Base-by-base conservation (phyloP, 352 stramenopile species). In the Pythium oligandrum region DNA sequence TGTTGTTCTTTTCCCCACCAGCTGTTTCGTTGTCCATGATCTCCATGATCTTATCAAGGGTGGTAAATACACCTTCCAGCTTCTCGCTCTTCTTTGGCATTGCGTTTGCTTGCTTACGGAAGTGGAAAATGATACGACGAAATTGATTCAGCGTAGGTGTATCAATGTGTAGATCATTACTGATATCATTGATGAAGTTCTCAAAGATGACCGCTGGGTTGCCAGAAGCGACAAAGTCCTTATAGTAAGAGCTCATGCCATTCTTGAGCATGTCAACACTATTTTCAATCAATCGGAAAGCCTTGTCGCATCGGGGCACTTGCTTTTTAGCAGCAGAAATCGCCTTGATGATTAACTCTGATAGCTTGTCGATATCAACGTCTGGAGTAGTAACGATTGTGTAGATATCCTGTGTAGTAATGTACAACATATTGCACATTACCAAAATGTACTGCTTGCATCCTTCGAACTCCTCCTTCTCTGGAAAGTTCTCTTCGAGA, bases 151-250 rank as follows among this genome's bases (percentile, higher is more conserved):
- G 44, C 30, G 44, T 49, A 17, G 11, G 5, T 12, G 44, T 49
- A 36, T 49, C 44, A 31, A 49, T 49, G n/a, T 35, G 11, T 7
- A 49, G 44, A 6, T 49, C 44, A 31, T 49, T 36, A 12, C 44
- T 49, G 44, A 49, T 49, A 36, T 49, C 44, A 36, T 49, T 49
- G 44, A 49, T 49, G 44, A 49, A 49, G 44, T 12, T 49, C 44
- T 49, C 44, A 49, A 49, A 49, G 44, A 49, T 49, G 6, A 49
- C n/a, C 5, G 44, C 44, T 4, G 44, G 44, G n/a, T 49, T 49
- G n/a, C 44, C 44, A 7, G 44, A 49, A n/a, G 44, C 44, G 4
- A 49, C 44, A 12, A 49, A 49, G 44, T 49, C 44, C 30, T 36
- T 33, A 12, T 49, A 49, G 44, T 49, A 49, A 7, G 4, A 4